Conservation (phyloP, 768 basidiomycete species). For the Amanita muscaria region DNA sequence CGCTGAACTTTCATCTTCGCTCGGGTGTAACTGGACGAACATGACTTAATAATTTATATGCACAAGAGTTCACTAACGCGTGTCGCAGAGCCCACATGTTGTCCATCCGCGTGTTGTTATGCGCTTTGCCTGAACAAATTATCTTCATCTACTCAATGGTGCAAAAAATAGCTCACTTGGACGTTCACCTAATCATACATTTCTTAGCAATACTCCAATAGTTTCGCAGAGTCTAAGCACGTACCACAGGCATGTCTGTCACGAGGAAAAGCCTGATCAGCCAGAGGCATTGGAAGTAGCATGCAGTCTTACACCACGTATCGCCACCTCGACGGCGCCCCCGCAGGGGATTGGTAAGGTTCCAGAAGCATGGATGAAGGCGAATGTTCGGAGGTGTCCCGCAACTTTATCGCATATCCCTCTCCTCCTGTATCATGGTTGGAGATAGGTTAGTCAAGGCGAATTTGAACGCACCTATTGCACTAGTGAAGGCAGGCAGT, state of each 20-base stretch:
- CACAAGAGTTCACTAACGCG: slow-evolving; percentile 31
- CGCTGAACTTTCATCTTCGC: slow-evolving; percentile 56
- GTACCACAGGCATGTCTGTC: slow-evolving; percentile 49
- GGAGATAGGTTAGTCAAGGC: not conserved
- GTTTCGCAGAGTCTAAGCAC: slow-evolving; percentile 13
- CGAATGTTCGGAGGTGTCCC: slow-evolving; percentile 61
- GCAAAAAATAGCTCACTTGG: slow-evolving; percentile 1
- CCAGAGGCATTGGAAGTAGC: not conserved
- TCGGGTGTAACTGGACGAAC: slow-evolving; percentile 42
- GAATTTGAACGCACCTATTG: slow-evolving; percentile 41
- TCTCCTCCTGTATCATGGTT: slow-evolving; percentile 44
- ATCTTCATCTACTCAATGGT: not conserved
- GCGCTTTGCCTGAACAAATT: slow-evolving; percentile 23
- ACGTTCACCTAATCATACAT: slow-evolving; percentile 1
- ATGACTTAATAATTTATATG: not conserved
- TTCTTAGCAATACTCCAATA: not conserved
- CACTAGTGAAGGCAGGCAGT: slow-evolving; percentile 64
- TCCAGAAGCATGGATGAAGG: slow-evolving; percentile 72
- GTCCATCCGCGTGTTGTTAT: slow-evolving; percentile 54
- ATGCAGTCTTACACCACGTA: slow-evolving; percentile 57
- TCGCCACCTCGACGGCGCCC: slow-evolving; percentile 51
- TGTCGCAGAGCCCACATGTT: slow-evolving; percentile 59
- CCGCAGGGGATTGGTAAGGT: slow-evolving; percentile 51
- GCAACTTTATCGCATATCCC: slow-evolving; percentile 71
- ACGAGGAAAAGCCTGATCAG: not conserved